Percentiles rank a stretch among this genome's conserved stretches.
Evolutionary conservation across 2,329 filamentous ascomycete genomes (phyloP).

Genomic region (Trichophyton schoenleinii): DNA sequence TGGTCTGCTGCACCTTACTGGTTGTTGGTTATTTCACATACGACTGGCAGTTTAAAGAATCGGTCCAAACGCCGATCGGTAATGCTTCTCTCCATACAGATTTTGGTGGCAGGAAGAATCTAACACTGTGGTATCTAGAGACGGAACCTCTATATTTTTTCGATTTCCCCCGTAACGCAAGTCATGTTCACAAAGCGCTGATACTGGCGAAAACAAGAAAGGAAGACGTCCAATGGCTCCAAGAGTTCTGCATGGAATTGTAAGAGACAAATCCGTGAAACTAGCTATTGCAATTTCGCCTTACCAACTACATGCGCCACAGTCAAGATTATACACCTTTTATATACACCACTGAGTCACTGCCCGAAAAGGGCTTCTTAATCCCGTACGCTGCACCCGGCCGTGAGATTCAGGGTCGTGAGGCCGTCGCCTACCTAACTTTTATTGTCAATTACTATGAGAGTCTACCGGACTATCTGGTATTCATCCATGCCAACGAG

Average conservation of each 20-base stretch:
- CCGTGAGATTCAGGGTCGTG: conserved; percentile 18
- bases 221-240: neutral
- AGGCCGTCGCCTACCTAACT: conserved; percentile 37
- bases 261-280: neutral
- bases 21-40: neutral
- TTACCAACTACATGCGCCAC: neutral
- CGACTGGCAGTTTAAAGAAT: neutral
- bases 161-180: neutral
- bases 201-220: neutral
- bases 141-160: neutral
- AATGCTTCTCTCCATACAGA: neutral
- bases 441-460: conserved; percentile 37
- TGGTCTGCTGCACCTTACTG: neutral
- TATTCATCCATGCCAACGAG: conserved; percentile 48
- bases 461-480: conserved; percentile 39
- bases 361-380: neutral
- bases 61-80: neutral
- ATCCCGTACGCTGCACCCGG: neutral
- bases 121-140: neutral
- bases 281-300: neutral
- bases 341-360: neutral
- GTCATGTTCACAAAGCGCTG: neutral
- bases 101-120: neutral
- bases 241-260: neutral
- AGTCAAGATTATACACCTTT: neutral